Base-by-base conservation (phyloP, 192 early-diverging fungal genomes). In the Spinellus fusiger region DNA sequence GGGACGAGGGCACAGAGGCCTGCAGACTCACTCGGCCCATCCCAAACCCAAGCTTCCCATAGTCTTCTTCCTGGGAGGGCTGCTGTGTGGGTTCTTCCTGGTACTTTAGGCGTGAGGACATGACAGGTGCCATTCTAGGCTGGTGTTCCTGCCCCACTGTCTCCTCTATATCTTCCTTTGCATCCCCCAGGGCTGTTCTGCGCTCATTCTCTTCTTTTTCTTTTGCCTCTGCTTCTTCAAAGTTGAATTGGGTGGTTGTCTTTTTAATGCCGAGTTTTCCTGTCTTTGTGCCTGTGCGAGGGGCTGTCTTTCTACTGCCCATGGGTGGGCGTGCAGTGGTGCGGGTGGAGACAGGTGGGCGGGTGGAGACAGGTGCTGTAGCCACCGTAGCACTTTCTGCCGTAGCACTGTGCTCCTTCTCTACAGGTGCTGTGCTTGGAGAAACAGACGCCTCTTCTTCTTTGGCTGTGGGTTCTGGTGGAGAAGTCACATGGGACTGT, bases 231-330 rank as follows among this genome's bases (percentile, higher is more conserved):
- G 88, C 92, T 66, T 93, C 90, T 57, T 96, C 96, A 84, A 97
- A 97, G 73, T 91, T 90, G 62, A 87, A 75, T 18, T 79, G 26
- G 3, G 59, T 86, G 3, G 80, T 75, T 15, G 90, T 86, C 65
- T 90, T 96, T 64, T 95, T 95, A 25, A 93, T 93, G 23, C 96
- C 96, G 3, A 95, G 77, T 58, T 88, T 88, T 73, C 85, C 89
- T 38, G 80, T 59, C 63, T 91, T 97, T 54, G 91, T 91, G 8
- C 93, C 93, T 4, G 93, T 73, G 54, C 86, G 91, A 15, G 71
- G 50, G 51, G 76, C 71, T 40, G 74, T 75, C 44, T 74, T 38
- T 59, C 59, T 64, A 18, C 62, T 49, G 18, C 34, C 34, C n/a
- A 61, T 35, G 44, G 58, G 65, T 22, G 51, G 32, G 68, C 70